Percentiles rank a stretch among this genome's conserved stretches.
Conservation (phyloP, 768 basidiomycete species). For the Podaxis sp. region DNA sequence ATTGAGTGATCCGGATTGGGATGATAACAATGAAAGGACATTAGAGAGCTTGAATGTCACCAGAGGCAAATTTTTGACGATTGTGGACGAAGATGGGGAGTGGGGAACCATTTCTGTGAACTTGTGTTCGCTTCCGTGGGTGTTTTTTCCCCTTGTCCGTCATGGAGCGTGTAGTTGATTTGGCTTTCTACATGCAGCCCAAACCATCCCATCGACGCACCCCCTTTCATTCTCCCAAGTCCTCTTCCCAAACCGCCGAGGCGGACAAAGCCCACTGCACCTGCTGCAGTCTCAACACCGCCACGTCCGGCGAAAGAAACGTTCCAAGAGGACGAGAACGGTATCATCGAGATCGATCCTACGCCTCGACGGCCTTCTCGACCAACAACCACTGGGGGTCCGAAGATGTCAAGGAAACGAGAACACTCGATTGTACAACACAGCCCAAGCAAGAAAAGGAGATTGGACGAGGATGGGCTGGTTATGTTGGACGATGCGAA, state of each 20-base stretch:
- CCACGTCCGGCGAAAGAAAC: constrained; percentile 28
- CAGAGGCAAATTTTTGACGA: constrained; percentile 83
- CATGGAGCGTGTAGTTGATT: constrained; percentile 1
- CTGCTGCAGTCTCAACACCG: constrained; percentile 41
- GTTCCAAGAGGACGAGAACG: constrained; percentile 50
- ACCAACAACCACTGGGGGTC: neutral
- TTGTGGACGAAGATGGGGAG: constrained; percentile 86
- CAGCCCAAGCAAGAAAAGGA: constrained; percentile 64
- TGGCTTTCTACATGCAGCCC: constrained; percentile 35
- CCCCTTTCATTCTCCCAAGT: constrained; percentile 62
- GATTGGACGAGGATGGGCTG: constrained; percentile 74
- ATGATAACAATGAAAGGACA: constrained; percentile 82
- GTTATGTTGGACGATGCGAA: constrained; percentile 61
- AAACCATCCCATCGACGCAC: constrained; percentile 51
- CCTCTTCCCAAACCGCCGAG: constrained; percentile 59
- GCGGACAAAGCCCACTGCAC: constrained; percentile 37
- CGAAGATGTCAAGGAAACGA: constrained; percentile 22
- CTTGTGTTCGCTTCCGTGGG: constrained; percentile 71
- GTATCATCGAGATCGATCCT: constrained; percentile 54
- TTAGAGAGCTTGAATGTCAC: constrained; percentile 79
- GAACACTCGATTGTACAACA: constrained; percentile 19
- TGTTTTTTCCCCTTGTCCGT: constrained; percentile 26
- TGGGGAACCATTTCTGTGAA: constrained; percentile 71
- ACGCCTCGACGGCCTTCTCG: constrained; percentile 44
- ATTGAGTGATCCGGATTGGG: constrained; percentile 91